Conservation (phyloP, 2,329 filamentous ascomycete genomes). For the Botrytis fabae region DNA sequence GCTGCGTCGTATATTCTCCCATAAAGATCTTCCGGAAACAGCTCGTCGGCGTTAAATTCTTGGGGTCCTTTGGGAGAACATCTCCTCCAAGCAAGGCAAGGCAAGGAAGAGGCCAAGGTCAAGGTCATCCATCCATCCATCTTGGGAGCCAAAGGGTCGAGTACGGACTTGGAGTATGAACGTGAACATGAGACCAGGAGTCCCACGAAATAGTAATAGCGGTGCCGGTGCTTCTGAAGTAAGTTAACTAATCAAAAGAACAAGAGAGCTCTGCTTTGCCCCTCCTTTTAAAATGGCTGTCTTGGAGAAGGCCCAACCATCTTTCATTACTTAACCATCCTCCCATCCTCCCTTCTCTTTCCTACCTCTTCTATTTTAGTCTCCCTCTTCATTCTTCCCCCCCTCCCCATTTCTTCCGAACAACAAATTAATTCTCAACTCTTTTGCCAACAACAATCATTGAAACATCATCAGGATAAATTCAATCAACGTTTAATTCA, state of each 20-base stretch:
- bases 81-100: not conserved
- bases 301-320: not conserved
- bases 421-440: constrained; percentile 6
- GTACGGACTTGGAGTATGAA: not conserved
- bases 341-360: not conserved
- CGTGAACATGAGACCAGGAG: constrained; percentile 3
- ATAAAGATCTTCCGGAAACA: not conserved
- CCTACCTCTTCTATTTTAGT: not conserved
- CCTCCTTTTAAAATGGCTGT: constrained; percentile 4
- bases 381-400: not conserved
- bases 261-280: not conserved
- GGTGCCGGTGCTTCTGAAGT: not conserved
- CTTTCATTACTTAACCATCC: not conserved
- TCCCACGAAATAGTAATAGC: not conserved
- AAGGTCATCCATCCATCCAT: not conserved
- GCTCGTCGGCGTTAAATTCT: constrained; percentile 1
- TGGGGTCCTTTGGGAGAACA: not conserved
- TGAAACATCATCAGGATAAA: constrained; percentile 19
- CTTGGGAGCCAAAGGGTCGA: not conserved
- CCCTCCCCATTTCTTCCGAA: not conserved
- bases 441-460: constrained; percentile 18
- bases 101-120: not conserved
- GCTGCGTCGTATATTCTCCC: not conserved
- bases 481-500: constrained; percentile 22
- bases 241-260: constrained; percentile 5